Evolutionary conservation across 2,329 filamentous ascomycete species (phyloP).

Genomic region (Nemania serpens): DNA sequence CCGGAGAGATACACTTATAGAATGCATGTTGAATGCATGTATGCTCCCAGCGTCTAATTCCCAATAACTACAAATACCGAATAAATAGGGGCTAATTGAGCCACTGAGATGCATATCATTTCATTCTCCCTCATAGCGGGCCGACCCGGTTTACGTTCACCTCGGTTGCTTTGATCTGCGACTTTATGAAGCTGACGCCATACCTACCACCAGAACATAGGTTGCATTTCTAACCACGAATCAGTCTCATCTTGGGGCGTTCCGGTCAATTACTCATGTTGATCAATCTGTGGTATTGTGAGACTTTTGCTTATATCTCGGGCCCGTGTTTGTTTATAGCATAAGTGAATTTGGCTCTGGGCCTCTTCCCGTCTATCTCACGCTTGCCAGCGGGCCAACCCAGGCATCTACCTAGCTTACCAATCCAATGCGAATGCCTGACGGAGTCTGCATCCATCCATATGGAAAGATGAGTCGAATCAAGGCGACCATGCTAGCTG

Average conservation of each 20-base stretch:
- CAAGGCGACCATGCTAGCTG: background rate
- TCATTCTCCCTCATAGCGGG: conserved; percentile 21
- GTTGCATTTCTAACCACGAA: background rate
- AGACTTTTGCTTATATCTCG: no score
- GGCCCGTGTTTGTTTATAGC: background rate
- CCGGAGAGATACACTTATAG: no score
- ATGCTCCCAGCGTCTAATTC: background rate
- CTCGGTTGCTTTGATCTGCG: conserved; percentile 6
- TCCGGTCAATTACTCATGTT: background rate
- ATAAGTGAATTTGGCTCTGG: background rate
- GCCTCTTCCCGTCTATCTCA: background rate
- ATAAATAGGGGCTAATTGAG: no score
- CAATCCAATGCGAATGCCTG: conserved; percentile 9
- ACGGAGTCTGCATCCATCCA: conserved; percentile 14
- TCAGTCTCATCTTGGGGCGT: background rate
- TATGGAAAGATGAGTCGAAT: conserved; percentile 16
- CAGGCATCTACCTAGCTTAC: background rate
- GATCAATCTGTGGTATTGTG: no score
- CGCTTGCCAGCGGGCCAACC: background rate
- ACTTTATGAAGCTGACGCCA: background rate
- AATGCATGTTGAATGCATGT: background rate
- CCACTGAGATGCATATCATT: conserved; percentile 17
- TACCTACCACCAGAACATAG: background rate
- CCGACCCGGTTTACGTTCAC: conserved; percentile 17
- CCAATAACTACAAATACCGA: no score